Evolutionary conservation across 768 basidiomycete species (phyloP), one percentile per base, ranked within the genome.

Genomic region (Trametes coccinea): DNA sequence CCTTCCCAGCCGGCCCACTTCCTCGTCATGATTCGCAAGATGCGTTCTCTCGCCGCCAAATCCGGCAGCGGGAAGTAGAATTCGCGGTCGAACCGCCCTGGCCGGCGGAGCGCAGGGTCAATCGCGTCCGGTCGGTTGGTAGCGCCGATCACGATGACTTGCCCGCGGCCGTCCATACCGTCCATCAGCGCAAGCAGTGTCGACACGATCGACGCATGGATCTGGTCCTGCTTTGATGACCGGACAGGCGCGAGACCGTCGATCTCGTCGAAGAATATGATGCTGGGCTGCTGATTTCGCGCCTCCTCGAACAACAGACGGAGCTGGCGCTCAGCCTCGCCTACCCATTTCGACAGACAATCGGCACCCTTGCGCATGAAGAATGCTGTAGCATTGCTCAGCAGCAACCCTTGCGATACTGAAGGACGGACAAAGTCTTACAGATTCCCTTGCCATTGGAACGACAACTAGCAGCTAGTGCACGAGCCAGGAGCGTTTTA

Each of bases 321-420:
- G 2, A 99, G 82, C 72, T 98, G 96, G 2, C 97, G 87, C 71
- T 98, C 97, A 5, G 97, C 96, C 76, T 99, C 97, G 54, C 97
- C 97, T 11, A 99, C 97, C 96, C 96, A 99, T 78, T 99, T 99
- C 6, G 94, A 95, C 31, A 98, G 81, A 66, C 92, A 93, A 74
- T 99, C 97, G 37, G 97, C 97, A 17, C 97, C 97, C 77, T 99
- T 99, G 51, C 97, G 89, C 97, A 99, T 98, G 81, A 96, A 99
- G 80, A 99, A 99, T 2, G 97, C 95, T 95, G 66, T 0, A 14
- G 30, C 22, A 44, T 33, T 53, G 53, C 22, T 29, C 37, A 60
- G 10, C 11, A 31, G 30, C 6, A 6, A 2, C 14, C 1, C 16
- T 9, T 31, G 41, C 56, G 17, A 22, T 22, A 60, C 52, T 33